A percentile compares a stretch with the other conserved stretches of the same genome.
These are phyloP conservation scores for Epichloe bromicola DNA, from an alignment of 2,329 filamentous ascomycete genomes.

Conservation along the genomic window DNA sequence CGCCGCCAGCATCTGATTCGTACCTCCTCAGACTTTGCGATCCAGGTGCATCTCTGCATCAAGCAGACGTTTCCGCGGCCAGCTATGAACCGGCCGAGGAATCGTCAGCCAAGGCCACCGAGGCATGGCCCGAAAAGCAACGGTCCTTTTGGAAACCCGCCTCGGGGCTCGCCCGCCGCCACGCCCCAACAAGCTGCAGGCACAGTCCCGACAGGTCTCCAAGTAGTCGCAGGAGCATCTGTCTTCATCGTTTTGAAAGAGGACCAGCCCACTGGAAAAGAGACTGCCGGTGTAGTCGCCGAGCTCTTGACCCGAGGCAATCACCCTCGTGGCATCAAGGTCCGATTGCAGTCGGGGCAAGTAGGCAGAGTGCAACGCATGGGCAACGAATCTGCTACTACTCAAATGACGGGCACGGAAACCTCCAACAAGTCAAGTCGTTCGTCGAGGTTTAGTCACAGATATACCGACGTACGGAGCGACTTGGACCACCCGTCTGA, in stretches of 20 bases:
- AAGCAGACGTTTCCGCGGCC: constrained; percentile 20
- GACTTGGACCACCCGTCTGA: constrained; percentile 24
- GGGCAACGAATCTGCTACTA: constrained; percentile 14
- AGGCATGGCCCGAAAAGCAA: constrained; percentile 1
- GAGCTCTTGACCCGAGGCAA: constrained; percentile 60
- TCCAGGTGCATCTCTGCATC: not conserved
- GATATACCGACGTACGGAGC: constrained; percentile 22
- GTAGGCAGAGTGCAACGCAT: constrained; percentile 63
- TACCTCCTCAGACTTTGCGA: not conserved
- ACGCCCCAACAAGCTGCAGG: constrained; percentile 21
- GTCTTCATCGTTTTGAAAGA: constrained; percentile 66
- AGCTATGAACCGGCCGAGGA: constrained; percentile 21
- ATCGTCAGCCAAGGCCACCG: constrained; percentile 17
- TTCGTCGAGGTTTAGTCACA: constrained; percentile 16
- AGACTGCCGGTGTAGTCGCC: constrained; percentile 53
- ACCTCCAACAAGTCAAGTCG: not conserved
- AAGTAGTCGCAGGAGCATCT: constrained; percentile 45
- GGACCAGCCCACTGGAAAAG: constrained; percentile 61
- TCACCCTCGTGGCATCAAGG: constrained; percentile 69
- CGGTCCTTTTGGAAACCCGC: constrained; percentile 1
- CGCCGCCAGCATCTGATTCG: not conserved
- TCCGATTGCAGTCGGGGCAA: constrained; percentile 56
- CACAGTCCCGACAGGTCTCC: constrained; percentile 31
- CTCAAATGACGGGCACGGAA: constrained; percentile 2
- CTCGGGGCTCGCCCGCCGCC: constrained; percentile 14